Evolutionary conservation across 148 eudicot genomes (phyloP).

Genomic region (Silene latifolia): DNA sequence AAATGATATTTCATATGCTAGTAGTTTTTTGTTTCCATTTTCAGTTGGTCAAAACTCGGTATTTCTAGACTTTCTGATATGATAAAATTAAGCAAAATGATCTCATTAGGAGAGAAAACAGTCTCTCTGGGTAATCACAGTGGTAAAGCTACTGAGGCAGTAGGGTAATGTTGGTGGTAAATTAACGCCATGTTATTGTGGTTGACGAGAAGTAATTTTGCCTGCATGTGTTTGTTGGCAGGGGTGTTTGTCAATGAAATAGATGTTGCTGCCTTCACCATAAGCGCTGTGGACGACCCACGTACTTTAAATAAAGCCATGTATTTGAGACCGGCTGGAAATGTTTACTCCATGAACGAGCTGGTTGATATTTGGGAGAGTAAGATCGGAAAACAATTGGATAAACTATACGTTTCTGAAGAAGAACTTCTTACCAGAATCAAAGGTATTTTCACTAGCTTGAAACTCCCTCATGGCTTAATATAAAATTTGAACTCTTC

Average conservation of each 20-base stretch:
- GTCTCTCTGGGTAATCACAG: too few species aligned
- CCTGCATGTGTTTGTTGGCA: slow-evolving; percentile 9
- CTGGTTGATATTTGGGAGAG: slow-evolving; percentile 68
- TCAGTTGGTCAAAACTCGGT: too few species aligned
- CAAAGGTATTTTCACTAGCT: slow-evolving; percentile 40
- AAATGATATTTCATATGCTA: neutral
- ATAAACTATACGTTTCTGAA: slow-evolving; percentile 46
- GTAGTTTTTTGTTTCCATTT: too few species aligned
- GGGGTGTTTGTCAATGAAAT: slow-evolving; percentile 70
- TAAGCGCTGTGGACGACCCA: slow-evolving; percentile 76
- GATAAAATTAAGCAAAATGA: too few species aligned
- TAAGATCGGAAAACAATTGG: slow-evolving; percentile 59
- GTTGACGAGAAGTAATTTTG: neutral
- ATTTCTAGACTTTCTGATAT: too few species aligned
- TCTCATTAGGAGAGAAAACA: too few species aligned
- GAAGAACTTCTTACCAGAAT: slow-evolving; percentile 61
- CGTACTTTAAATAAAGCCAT: slow-evolving; percentile 63
- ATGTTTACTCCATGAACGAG: slow-evolving; percentile 67
- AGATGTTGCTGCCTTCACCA: slow-evolving; percentile 84
- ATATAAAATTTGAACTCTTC: neutral
- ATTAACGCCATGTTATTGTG: neutral
- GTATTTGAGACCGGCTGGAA: slow-evolving; percentile 74
- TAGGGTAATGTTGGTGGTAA: neutral
- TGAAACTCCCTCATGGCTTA: slow-evolving; percentile 6
- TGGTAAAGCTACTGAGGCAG: too few species aligned